A percentile compares a stretch with the other conserved stretches of the same genome.
Conservation (phyloP, 2,329 filamentous ascomycete genomes). For the Huntiella savannae region DNA sequence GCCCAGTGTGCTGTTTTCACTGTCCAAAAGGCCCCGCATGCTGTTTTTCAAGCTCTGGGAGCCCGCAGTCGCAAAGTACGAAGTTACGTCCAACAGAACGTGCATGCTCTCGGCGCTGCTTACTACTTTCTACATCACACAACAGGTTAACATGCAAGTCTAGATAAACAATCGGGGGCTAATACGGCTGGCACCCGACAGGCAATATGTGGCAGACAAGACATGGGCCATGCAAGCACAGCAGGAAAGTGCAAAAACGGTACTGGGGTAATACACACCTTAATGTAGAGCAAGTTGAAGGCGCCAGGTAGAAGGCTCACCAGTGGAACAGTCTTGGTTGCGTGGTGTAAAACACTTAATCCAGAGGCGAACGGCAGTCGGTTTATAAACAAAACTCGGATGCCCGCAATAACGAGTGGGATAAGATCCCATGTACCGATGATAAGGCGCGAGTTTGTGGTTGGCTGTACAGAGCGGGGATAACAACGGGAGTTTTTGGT, state of each 20-base stretch:
- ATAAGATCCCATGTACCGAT: background rate
- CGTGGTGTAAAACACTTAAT: constrained; percentile 12
- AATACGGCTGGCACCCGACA: too few species aligned
- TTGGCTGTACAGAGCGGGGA: background rate
- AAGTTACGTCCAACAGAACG: constrained; percentile 10
- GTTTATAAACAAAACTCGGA: constrained; percentile 3
- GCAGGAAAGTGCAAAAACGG: too few species aligned
- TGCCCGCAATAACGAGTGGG: background rate
- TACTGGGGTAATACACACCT: background rate
- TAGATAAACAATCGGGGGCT: background rate
- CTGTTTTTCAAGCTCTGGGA: constrained; percentile 7
- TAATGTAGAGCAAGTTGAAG: constrained; percentile 8
- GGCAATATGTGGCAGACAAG: too few species aligned
- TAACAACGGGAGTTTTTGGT: background rate
- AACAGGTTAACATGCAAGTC: background rate
- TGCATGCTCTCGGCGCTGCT: constrained; percentile 7
- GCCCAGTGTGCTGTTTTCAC: background rate
- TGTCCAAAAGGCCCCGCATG: constrained; percentile 3
- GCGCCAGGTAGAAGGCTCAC: constrained; percentile 9
- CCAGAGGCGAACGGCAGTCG: background rate
- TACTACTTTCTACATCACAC: constrained; percentile 4
- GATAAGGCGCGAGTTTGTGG: background rate
- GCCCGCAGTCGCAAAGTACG: constrained; percentile 9
- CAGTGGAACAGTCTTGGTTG: constrained; percentile 4
- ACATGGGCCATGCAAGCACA: too few species aligned